phyloP scores from a whole-genome alignment of 495 filamentous ascomycete species.

The Opeltia flavorubescens region DNA sequence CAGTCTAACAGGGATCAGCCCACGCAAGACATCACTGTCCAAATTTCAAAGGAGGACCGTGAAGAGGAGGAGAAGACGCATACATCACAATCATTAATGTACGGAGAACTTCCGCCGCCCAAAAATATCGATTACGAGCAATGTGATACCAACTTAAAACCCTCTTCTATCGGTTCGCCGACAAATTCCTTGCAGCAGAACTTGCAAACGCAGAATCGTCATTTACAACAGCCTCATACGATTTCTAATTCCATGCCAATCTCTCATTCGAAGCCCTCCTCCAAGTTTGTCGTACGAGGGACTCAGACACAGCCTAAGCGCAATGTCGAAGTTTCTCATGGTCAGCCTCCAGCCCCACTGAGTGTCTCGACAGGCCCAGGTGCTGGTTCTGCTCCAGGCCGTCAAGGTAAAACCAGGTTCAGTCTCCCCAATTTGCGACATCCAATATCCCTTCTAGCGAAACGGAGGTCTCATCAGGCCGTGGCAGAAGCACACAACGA shows the following conservation, averaged over 20 bases:
- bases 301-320: background rate
- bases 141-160: background rate
- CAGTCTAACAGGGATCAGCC: slow-evolving; percentile 3
- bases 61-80: background rate
- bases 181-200: background rate
- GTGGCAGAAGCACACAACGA: slow-evolving; percentile 32
- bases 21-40: too few relatives aligned
- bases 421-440: slow-evolving; percentile 56
- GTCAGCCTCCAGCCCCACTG: slow-evolving; percentile 11
- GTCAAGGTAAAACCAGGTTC: slow-evolving; percentile 40
- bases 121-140: background rate
- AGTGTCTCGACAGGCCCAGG: background rate
- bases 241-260: slow-evolving; percentile 11
- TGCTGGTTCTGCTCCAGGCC: background rate
- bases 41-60: background rate
- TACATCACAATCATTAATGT: background rate
- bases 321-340: slow-evolving; percentile 5
- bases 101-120: background rate
- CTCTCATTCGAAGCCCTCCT: slow-evolving; percentile 5
- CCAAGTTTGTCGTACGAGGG: slow-evolving; percentile 3
- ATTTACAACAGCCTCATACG: slow-evolving; percentile 8
- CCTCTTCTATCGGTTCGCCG: background rate
- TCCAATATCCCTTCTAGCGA: slow-evolving; percentile 49
- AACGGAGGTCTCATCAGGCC: slow-evolving; percentile 40
- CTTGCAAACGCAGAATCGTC: background rate